phyloP scores from a whole-genome alignment of 1,139 yeast genomes.

The Debaryomyces sp. region DNA sequence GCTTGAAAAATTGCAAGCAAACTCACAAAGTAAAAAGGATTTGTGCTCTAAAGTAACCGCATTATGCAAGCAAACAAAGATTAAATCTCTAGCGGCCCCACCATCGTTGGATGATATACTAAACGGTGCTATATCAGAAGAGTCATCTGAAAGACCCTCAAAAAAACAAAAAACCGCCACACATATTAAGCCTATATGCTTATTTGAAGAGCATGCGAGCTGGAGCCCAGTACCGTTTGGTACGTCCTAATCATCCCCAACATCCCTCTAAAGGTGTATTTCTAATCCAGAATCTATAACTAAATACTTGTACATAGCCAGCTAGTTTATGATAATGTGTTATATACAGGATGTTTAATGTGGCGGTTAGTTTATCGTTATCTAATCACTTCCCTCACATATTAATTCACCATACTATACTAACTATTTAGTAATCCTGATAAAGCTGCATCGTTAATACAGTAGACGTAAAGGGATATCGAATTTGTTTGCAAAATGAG shows the following conservation, averaged over 20 bases:
- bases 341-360: conserved; percentile 1
- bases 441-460: background rate
- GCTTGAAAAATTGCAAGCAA: background rate
- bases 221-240: conserved; percentile 47
- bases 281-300: background rate
- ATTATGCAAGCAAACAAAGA: conserved; percentile 4
- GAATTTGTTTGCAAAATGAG: conserved; percentile 37
- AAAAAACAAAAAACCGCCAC: conserved; percentile 1
- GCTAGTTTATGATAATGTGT: background rate
- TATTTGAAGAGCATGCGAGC: conserved; percentile 29
- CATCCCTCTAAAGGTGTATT: background rate
- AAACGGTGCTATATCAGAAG: conserved; percentile 9
- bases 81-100: conserved; percentile 13
- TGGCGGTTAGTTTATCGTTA: conserved; percentile 5
- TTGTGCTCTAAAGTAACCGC: background rate
- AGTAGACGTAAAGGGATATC: background rate
- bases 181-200: conserved; percentile 11
- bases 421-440: background rate
- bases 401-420: background rate
- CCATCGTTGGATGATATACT: conserved; percentile 16
- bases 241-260: conserved; percentile 3
- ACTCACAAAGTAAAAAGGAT: background rate
- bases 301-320: background rate
- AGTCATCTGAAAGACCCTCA: background rate
- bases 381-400: conserved; percentile 2